Evolutionary conservation across 179 eudicot genomes (phyloP).

Genomic region (Pouteria campechiana): DNA sequence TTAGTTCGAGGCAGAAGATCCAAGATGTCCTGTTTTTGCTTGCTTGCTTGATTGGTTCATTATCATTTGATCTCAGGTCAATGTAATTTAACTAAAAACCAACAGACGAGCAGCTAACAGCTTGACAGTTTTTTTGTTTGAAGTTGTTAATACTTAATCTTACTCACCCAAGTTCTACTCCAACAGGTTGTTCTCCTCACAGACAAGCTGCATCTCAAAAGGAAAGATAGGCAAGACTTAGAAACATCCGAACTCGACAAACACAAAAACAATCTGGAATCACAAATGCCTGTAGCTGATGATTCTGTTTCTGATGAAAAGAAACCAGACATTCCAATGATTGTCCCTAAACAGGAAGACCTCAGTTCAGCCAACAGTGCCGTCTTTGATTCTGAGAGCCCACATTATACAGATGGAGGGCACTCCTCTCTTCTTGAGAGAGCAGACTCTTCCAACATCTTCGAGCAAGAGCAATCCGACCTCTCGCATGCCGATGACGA

Average conservation of each 20-base stretch:
- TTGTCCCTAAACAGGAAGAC: constrained; percentile 27
- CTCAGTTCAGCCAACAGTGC: constrained; percentile 29
- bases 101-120: too few species aligned
- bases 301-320: constrained; percentile 23
- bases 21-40: too few species aligned
- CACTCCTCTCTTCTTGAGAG: constrained; percentile 30
- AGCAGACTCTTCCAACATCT: constrained; percentile 36
- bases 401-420: constrained; percentile 24
- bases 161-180: background rate
- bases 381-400: constrained; percentile 40
- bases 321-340: constrained; percentile 9
- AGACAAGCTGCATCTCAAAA: constrained; percentile 30
- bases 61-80: too few species aligned
- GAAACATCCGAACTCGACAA: constrained; percentile 7
- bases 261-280: constrained; percentile 7
- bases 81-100: too few species aligned
- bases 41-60: background rate
- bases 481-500: constrained; percentile 54
- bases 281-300: constrained; percentile 7
- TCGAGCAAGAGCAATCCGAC: constrained; percentile 51
- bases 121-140: background rate
- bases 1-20: too few species aligned
- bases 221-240: constrained; percentile 15
- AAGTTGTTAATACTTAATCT: background rate
- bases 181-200: constrained; percentile 37